phyloP scores from a whole-genome alignment of 495 filamentous ascomycete genomes.

The Penicillium simplicissimum region DNA sequence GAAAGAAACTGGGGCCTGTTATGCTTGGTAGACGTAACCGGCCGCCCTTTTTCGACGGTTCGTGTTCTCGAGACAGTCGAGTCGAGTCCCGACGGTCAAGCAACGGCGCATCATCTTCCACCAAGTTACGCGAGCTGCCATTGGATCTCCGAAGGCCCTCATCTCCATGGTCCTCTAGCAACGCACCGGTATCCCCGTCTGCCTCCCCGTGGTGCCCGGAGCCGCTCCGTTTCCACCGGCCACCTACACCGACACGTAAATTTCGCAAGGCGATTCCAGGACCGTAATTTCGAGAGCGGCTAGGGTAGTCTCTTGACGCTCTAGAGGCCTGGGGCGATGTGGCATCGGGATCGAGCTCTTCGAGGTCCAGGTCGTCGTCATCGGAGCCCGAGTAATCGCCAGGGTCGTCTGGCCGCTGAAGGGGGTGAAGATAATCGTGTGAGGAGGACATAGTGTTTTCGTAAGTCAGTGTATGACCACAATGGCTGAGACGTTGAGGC shows the following conservation, averaged over 20 bases:
- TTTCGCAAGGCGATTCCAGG: slow-evolving; percentile 70
- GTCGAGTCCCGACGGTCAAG: slow-evolving; percentile 44
- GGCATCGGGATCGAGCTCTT: slow-evolving; percentile 68
- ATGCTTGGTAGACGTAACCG: slow-evolving; percentile 36
- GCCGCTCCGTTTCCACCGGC: slow-evolving; percentile 55
- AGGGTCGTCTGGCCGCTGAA: slow-evolving; percentile 32
- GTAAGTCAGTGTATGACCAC: not conserved
- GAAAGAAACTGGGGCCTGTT: slow-evolving; percentile 25
- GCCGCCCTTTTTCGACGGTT: slow-evolving; percentile 28
- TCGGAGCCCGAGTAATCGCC: slow-evolving; percentile 44
- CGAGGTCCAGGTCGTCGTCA: slow-evolving; percentile 61
- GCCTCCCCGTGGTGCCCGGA: slow-evolving; percentile 43
- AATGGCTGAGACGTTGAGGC: slow-evolving; percentile 12
- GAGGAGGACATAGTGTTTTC: slow-evolving; percentile 39
- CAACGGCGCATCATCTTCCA: slow-evolving; percentile 67
- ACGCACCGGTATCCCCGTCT: slow-evolving; percentile 56
- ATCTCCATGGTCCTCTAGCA: slow-evolving; percentile 54
- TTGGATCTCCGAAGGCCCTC: slow-evolving; percentile 41
- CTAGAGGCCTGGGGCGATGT: slow-evolving; percentile 40
- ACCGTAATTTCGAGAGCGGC: slow-evolving; percentile 45
- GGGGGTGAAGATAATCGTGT: slow-evolving; percentile 41
- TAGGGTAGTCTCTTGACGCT: slow-evolving; percentile 43
- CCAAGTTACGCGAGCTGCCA: slow-evolving; percentile 53
- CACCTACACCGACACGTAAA: slow-evolving; percentile 65
- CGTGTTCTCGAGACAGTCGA: slow-evolving; percentile 33